Evolutionary conservation across 108 stramenopile species (phyloP).

Genomic region (Nannochloropsis gaditana): DNA sequence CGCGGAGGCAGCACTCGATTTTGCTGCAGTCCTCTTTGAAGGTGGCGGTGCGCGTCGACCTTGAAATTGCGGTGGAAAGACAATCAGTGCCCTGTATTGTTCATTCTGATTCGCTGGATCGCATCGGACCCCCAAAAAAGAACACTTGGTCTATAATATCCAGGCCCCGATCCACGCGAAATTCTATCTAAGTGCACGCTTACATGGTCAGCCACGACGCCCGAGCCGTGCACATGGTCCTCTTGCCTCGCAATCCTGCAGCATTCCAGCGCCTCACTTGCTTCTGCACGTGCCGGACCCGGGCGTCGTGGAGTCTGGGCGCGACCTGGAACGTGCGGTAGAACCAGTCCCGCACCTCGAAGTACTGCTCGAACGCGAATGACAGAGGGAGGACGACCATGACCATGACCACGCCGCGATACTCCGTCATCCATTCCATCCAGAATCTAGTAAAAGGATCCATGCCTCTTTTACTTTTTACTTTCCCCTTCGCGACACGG

Average conservation of each 20-base stretch:
- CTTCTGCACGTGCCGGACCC: background rate
- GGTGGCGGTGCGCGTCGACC: background rate
- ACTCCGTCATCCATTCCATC: slow-evolving; percentile 16
- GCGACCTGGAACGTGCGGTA: slow-evolving; percentile 23
- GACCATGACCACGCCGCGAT: slow-evolving; percentile 14
- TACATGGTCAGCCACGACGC: background rate
- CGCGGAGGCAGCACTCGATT: background rate
- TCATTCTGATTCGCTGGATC: too few species aligned
- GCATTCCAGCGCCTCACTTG: slow-evolving; percentile 17
- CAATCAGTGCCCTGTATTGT: too few species aligned
- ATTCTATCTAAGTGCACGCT: too few species aligned
- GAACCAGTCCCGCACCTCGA: slow-evolving; percentile 22
- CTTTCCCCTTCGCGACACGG: too few species aligned
- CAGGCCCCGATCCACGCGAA: too few species aligned
- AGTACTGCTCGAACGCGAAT: slow-evolving; percentile 6
- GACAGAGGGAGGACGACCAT: slow-evolving; percentile 20
- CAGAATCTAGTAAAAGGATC: background rate
- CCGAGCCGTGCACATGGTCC: background rate
- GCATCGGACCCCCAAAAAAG: too few species aligned
- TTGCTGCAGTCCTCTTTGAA: slow-evolving; percentile 21
- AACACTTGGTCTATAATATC: too few species aligned
- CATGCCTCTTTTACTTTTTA: too few species aligned
- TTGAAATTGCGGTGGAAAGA: too few species aligned
- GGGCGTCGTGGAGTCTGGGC: background rate
- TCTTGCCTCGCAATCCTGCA: slow-evolving; percentile 15